phyloP scores from a whole-genome alignment of 78 protist species.

The Emiliania huxleyi region DNA sequence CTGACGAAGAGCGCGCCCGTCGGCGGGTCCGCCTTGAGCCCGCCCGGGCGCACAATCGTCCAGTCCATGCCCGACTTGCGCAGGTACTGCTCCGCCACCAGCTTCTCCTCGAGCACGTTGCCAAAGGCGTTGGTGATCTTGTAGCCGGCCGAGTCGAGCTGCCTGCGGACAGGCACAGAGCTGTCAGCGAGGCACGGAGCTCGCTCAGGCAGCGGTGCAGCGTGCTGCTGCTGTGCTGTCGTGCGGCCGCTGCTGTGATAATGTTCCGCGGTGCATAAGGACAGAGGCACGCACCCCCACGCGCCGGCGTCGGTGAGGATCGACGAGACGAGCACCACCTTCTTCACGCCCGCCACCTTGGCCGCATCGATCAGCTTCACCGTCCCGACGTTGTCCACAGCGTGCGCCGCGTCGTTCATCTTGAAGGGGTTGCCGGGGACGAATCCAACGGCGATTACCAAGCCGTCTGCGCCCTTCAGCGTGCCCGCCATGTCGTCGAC shows the following conservation, averaged over 20 bases:
- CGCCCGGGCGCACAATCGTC: constrained; percentile 18
- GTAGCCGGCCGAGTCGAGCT: constrained; percentile 17
- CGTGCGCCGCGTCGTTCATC: not conserved
- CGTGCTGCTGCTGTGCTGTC: too few relatives aligned
- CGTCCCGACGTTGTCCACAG: constrained; percentile 35
- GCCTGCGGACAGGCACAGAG: too few relatives aligned
- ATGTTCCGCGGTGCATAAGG: too few relatives aligned
- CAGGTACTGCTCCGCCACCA: constrained; percentile 22
- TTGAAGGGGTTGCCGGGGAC: constrained; percentile 23
- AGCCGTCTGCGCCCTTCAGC: not conserved
- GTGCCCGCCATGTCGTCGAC: not conserved
- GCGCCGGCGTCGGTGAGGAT: constrained; percentile 25
- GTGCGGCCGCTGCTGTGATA: too few relatives aligned
- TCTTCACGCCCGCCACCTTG: not conserved
- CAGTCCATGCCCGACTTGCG: not conserved
- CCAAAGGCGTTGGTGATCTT: constrained; percentile 33
- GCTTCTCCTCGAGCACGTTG: constrained; percentile 32
- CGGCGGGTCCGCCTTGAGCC: constrained; percentile 6
- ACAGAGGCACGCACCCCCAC: too few relatives aligned
- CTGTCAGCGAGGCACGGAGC: too few relatives aligned
- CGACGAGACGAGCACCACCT: constrained; percentile 14
- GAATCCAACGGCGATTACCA: constrained; percentile 25
- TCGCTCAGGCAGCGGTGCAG: too few relatives aligned
- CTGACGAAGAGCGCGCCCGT: not conserved
- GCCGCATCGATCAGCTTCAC: constrained; percentile 11